Evolutionary conservation across 805 yeast species (phyloP).

Genomic region (Candida qinlingensis): DNA sequence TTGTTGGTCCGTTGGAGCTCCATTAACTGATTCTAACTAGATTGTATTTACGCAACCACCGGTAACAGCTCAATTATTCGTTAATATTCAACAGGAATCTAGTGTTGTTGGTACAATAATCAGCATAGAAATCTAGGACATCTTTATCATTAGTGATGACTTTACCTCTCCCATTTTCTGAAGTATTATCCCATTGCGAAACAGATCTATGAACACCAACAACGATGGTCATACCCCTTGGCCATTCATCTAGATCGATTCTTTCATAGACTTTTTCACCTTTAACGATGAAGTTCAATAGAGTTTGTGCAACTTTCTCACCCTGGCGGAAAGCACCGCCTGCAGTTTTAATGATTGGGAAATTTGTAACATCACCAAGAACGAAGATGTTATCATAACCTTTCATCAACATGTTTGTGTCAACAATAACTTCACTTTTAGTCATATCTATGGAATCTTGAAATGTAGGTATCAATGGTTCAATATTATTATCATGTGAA

Average conservation of each 20-base stretch:
- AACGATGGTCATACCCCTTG: conserved; percentile 24
- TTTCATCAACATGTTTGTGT: conserved; percentile 23
- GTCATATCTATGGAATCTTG: conserved; percentile 20
- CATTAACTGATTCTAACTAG: too few relatives aligned
- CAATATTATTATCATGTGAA: conserved; percentile 30
- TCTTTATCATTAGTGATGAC: conserved; percentile 23
- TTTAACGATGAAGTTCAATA: conserved; percentile 14
- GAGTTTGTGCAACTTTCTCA: conserved; percentile 14
- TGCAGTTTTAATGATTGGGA: conserved; percentile 36
- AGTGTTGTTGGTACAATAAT: conserved; percentile 22
- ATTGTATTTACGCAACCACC: not conserved
- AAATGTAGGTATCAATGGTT: conserved; percentile 22
- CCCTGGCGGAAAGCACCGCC: conserved; percentile 33
- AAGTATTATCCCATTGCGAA: conserved; percentile 17
- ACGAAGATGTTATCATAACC: conserved; percentile 29
- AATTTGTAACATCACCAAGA: conserved; percentile 32
- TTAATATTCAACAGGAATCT: conserved; percentile 11
- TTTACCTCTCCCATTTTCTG: conserved; percentile 24
- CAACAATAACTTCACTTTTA: conserved; percentile 22
- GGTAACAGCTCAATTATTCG: not conserved
- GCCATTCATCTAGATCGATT: conserved; percentile 16
- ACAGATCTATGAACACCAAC: conserved; percentile 19
- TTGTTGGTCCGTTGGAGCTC: too few relatives aligned
- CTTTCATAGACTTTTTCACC: conserved; percentile 10
- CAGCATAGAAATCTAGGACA: conserved; percentile 27